Percentiles rank a stretch among this genome's conserved stretches.
phyloP scores from a whole-genome alignment of 1,284 basidiomycete species.

The Trichosporon coremiiforme region DNA sequence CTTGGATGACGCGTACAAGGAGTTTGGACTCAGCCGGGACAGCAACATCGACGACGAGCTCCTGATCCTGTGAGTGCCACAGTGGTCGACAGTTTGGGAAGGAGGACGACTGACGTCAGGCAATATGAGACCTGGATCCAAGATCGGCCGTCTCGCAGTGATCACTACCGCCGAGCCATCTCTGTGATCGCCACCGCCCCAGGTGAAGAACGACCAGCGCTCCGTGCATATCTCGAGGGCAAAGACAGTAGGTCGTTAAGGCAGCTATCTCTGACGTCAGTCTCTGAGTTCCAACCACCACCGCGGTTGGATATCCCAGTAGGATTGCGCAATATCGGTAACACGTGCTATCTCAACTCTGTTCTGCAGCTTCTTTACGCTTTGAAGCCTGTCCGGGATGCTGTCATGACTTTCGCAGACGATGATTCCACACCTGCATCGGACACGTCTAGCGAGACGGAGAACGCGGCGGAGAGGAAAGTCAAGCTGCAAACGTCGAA shows the following conservation, averaged over 20 bases:
- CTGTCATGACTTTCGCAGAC: slow-evolving; percentile 44
- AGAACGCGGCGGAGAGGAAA: slow-evolving; percentile 25
- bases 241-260: slow-evolving; percentile 28
- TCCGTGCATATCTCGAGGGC: slow-evolving; percentile 42
- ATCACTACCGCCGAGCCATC: slow-evolving; percentile 50
- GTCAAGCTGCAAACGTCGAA: slow-evolving; percentile 32
- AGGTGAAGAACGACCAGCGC: slow-evolving; percentile 43
- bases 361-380: slow-evolving; percentile 51
- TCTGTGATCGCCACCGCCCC: slow-evolving; percentile 48
- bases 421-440: background rate
- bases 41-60: slow-evolving; percentile 46
- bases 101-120: slow-evolving; percentile 30
- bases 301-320: slow-evolving; percentile 50
- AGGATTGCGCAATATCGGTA: slow-evolving; percentile 55
- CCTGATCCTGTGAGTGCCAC: slow-evolving; percentile 21
- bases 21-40: slow-evolving; percentile 44
- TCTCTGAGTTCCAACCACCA: slow-evolving; percentile 37
- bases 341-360: slow-evolving; percentile 56
- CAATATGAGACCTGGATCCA: slow-evolving; percentile 46
- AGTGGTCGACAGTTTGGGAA: no score
- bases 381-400: slow-evolving; percentile 52
- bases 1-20: slow-evolving; percentile 49
- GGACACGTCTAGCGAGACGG: background rate
- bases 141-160: slow-evolving; percentile 33
- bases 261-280: slow-evolving; percentile 13